Percentiles rank a stretch among this genome's conserved stretches.
Conservation (phyloP, 345 rosid species). For the Euphorbia peplus region DNA sequence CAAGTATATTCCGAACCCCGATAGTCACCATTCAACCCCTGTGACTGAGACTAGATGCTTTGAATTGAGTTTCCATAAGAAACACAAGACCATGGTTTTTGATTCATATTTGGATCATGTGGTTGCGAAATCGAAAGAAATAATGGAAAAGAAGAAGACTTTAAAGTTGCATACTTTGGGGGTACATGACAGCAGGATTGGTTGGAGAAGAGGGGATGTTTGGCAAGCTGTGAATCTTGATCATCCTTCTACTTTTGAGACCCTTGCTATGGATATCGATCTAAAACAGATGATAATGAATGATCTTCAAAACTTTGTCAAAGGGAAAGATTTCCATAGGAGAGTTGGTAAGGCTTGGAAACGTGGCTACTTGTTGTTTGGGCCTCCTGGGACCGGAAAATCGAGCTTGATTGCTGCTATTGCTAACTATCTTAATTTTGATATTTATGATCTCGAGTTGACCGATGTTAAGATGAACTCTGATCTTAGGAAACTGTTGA, state of each 20-base stretch:
- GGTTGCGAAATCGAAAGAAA: slow-evolving; percentile 19
- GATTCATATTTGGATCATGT: slow-evolving; percentile 24
- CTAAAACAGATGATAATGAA: slow-evolving; percentile 26
- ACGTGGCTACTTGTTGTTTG: slow-evolving; percentile 51
- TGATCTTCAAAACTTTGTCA: slow-evolving; percentile 48
- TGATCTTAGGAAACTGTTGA: slow-evolving; percentile 37
- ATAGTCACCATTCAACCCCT: not conserved
- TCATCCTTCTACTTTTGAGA: slow-evolving; percentile 33
- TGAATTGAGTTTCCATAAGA: slow-evolving; percentile 37
- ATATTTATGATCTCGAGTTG: slow-evolving; percentile 55
- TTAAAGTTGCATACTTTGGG: slow-evolving; percentile 23
- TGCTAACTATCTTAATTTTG: slow-evolving; percentile 57
- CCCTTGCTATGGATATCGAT: slow-evolving; percentile 28
- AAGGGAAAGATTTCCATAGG: slow-evolving; percentile 46
- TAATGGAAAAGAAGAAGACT: slow-evolving; percentile 19
- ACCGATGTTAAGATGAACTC: slow-evolving; percentile 34
- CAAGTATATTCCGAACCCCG: not conserved
- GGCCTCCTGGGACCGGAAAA: slow-evolving; percentile 64
- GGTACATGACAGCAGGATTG: slow-evolving; percentile 7
- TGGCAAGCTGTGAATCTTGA: slow-evolving; percentile 34
- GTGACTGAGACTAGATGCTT: slow-evolving; percentile 14
- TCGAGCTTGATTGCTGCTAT: slow-evolving; percentile 60
- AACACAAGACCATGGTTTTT: slow-evolving; percentile 31
- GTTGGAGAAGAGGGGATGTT: slow-evolving; percentile 1
- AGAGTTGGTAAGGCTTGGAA: slow-evolving; percentile 62